Evolutionary conservation across 345 rosid species (phyloP).

Genomic region (Populus alba): DNA sequence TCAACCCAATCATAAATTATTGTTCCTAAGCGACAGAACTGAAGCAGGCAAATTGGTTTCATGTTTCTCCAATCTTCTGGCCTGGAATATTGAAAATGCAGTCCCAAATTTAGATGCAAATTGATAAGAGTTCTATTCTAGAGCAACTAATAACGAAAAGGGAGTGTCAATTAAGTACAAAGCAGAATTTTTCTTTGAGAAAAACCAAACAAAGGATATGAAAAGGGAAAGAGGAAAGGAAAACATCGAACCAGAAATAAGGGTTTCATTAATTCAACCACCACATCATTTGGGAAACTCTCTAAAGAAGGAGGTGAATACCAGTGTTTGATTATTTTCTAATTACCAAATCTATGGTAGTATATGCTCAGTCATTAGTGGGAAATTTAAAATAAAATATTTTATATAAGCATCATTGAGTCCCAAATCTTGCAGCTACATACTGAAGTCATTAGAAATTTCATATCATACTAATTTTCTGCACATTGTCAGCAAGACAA

Average conservation of each 20-base stretch:
- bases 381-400: no score
- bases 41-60: constrained; percentile 73
- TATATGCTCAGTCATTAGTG: no score
- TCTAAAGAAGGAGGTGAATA: background rate
- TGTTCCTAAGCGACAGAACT: constrained; percentile 74
- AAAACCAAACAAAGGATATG: no score
- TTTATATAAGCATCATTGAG: background rate
- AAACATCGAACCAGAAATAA: background rate
- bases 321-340: background rate
- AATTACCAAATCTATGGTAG: no score
- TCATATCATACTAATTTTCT: background rate
- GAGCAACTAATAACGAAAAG: background rate
- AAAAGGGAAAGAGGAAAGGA: background rate
- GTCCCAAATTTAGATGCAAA: background rate
- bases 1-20: constrained; percentile 91
- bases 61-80: constrained; percentile 79
- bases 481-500: no score
- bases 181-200: background rate
- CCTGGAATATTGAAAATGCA: constrained; percentile 37
- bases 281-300: background rate
- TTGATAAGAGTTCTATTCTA: background rate
- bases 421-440: background rate
- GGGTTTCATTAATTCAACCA: background rate
- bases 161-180: background rate
- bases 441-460: background rate